Percentiles rank a stretch among this genome's conserved stretches.
phyloP scores from a whole-genome alignment of 208 protist species.

The Borovskyia barvae region DNA sequence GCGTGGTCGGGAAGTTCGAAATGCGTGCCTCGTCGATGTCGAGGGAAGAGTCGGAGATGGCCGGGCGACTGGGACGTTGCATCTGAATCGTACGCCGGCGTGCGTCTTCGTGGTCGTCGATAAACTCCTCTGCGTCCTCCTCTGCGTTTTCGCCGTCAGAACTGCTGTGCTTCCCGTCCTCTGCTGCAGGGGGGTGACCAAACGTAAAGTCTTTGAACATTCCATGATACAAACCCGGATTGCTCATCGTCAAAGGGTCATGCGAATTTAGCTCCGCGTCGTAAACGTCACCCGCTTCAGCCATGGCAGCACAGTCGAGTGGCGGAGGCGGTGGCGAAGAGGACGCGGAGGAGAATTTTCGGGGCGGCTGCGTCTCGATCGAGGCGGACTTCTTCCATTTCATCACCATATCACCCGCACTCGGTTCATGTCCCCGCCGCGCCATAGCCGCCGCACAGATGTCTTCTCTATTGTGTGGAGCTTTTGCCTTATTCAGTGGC shows the following conservation, averaged over 20 bases:
- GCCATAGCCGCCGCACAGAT: no score
- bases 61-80: slow-evolving; percentile 46
- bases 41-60: slow-evolving; percentile 45
- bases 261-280: no score
- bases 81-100: slow-evolving; percentile 38
- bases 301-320: no score
- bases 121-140: slow-evolving; percentile 24
- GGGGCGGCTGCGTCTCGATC: no score
- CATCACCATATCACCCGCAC: background rate
- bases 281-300: no score
- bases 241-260: no score
- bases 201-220: slow-evolving; percentile 35
- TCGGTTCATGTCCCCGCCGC: background rate
- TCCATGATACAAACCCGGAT: no score
- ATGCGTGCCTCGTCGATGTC: slow-evolving; percentile 43
- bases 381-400: background rate
- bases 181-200: slow-evolving; percentile 14
- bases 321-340: no score
- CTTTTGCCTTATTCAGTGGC: background rate
- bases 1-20: slow-evolving; percentile 41
- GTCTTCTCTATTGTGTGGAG: no score
- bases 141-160: slow-evolving; percentile 3
- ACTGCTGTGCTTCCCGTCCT: background rate
- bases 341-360: no score
- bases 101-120: slow-evolving; percentile 49